phyloP scores from a whole-genome alignment of 208 protist genomes.

The Crithidia acanthocephali region DNA sequence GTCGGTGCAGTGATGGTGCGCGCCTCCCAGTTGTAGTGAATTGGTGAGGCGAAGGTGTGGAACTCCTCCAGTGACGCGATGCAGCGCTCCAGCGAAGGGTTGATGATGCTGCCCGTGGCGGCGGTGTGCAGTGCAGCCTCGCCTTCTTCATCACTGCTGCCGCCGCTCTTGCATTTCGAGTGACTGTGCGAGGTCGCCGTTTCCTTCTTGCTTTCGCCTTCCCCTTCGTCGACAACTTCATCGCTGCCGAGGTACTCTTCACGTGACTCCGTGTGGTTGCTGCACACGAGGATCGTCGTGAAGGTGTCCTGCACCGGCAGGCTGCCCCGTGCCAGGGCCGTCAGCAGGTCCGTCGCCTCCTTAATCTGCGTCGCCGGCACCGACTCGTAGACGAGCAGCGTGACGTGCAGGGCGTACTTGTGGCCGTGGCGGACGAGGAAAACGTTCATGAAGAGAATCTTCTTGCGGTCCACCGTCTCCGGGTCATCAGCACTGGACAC shows the following conservation, averaged over 20 bases:
- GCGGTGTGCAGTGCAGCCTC: conserved; percentile 12
- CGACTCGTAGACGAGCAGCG: conserved; percentile 56
- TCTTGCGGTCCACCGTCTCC: conserved; percentile 18
- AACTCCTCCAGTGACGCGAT: conserved; percentile 52
- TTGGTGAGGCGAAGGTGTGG: conserved; percentile 47
- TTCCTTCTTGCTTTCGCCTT: background rate
- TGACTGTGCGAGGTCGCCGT: background rate
- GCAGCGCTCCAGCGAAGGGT: conserved; percentile 55
- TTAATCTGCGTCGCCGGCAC: conserved; percentile 45
- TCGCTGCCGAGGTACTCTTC: conserved; percentile 26
- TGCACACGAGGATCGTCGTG: conserved; percentile 46
- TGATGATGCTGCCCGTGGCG: conserved; percentile 44
- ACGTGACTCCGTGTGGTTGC: conserved; percentile 35
- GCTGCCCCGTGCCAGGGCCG: conserved; percentile 45
- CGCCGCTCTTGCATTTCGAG: conserved; percentile 2
- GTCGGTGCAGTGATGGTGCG: conserved; percentile 38
- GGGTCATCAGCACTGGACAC: conserved; percentile 15
- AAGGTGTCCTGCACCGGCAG: conserved; percentile 74
- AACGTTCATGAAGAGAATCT: conserved; percentile 71
- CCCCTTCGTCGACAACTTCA: background rate
- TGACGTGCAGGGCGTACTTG: conserved; percentile 78
- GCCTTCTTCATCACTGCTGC: conserved; percentile 7
- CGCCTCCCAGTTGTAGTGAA: conserved; percentile 73
- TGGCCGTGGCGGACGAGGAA: conserved; percentile 89
- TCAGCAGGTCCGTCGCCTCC: conserved; percentile 50